phyloP scores from a whole-genome alignment of 345 rosid genomes.

The Citrus inodora region DNA sequence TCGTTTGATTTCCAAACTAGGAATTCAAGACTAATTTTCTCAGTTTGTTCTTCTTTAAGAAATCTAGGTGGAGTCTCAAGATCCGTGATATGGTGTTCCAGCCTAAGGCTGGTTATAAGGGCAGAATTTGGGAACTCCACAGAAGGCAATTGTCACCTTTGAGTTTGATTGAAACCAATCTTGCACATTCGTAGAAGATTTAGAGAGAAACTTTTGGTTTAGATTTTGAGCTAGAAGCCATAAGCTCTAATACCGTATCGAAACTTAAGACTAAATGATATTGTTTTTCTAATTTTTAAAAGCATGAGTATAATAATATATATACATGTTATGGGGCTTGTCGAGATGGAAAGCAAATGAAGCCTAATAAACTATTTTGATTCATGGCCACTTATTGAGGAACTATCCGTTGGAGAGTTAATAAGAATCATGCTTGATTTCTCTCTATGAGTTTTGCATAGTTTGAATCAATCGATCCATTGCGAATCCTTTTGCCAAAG shows the following conservation, averaged over 20 bases:
- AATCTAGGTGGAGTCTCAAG: background rate
- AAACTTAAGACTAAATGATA: background rate
- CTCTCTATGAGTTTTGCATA: too few relatives aligned
- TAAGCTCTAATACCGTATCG: background rate
- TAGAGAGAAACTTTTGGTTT: background rate
- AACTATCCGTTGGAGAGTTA: too few relatives aligned
- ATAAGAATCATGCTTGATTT: too few relatives aligned
- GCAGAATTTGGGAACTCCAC: background rate
- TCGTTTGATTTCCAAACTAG: background rate
- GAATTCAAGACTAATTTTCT: background rate
- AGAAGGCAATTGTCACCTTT: background rate
- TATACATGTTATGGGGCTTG: too few relatives aligned
- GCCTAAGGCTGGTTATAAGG: background rate
- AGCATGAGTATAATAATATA: too few relatives aligned
- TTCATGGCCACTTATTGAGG: too few relatives aligned
- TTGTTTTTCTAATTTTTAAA: too few relatives aligned
- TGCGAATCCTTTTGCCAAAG: too few relatives aligned
- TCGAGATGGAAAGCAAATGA: too few relatives aligned
- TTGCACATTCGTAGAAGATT: background rate
- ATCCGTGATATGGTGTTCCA: background rate
- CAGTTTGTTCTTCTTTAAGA: background rate
- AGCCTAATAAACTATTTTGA: too few relatives aligned
- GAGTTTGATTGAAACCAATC: background rate
- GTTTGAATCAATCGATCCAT: too few relatives aligned
- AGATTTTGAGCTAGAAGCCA: background rate